Base-by-base conservation (phyloP, 2,329 filamentous ascomycete species). In the Juglanconis juglandina region DNA sequence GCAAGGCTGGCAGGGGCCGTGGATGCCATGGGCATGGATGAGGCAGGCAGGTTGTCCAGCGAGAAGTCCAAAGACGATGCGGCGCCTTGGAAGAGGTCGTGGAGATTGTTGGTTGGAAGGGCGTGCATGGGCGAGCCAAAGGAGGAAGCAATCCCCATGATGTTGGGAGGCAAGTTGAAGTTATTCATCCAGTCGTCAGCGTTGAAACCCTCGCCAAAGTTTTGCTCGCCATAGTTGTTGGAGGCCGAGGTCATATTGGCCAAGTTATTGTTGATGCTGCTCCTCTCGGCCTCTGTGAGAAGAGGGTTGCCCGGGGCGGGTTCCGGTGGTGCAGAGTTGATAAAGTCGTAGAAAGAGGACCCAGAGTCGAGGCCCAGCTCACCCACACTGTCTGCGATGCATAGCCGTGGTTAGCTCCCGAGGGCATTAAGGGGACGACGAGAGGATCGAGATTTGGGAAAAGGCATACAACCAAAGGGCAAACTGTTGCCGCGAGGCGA, bases 61-160 rank as follows among this genome's bases (percentile, higher is more conserved):
- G 37, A 46, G 24, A 24, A 24, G 24, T 24, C 24, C 24, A 24
- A 24, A 24, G 24, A 24, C 24, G 24, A 24, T 24, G 24, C 24
- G 24, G 39, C 2, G 37, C 33, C n/a, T 49, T 72, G 68, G 17
- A 62, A 65, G 47, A 69, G 68, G 14, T 67, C 57, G 5, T 63
- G 51, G 42, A 69, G 68, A 14, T 67, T 56, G 5, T 63, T 52
- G 42, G 69, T 61, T 13, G 68, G 58, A 35, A 75, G 61, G 14
- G 66, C 66, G 13, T 70, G 64, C 14, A 70, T 64, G 3, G 70
- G 63, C 10, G 84, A 80, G 17, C 86, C 85, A 64, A 84, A 83
- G 3, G 85, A 88, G 24, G 87, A 88, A 1, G 83, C 78, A 11
- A 87, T 85, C 54, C 87, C 87, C 75, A 90, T 83, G 65, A 89